Evolutionary conservation across 2,329 filamentous ascomycete genomes (phyloP).

Genomic region (Fusarium drepaniforme): DNA sequence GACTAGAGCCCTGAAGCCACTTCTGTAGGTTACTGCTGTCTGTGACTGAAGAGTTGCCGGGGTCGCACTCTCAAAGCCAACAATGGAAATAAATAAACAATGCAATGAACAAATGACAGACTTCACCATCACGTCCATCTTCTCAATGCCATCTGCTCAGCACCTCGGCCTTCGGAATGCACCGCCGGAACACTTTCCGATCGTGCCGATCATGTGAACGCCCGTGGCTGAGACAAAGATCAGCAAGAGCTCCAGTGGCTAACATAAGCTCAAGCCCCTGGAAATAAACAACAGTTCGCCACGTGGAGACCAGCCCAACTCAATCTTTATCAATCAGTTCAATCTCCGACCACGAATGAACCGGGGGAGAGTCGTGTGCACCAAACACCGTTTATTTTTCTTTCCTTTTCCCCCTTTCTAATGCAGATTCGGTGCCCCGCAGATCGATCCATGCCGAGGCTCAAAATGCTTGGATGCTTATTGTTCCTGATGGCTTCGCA

Average conservation of each 20-base stretch:
- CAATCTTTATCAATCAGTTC: conserved; percentile 1
- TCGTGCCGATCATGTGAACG: background rate
- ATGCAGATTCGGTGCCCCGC: background rate
- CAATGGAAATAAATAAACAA: background rate
- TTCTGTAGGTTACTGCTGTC: background rate
- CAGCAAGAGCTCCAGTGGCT: background rate
- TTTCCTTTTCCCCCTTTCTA: background rate
- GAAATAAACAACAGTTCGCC: background rate
- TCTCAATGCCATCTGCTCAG: background rate
- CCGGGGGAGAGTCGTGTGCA: background rate
- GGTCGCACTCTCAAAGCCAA: background rate
- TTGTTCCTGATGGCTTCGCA: background rate
- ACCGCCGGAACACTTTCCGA: background rate
- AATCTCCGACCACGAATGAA: background rate
- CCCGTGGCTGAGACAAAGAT: background rate
- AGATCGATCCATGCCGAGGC: background rate
- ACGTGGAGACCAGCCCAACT: background rate
- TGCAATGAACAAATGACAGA: background rate
- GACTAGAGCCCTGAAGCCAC: background rate
- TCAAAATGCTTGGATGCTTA: background rate
- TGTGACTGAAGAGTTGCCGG: background rate
- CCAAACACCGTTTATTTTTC: background rate
- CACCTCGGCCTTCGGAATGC: background rate
- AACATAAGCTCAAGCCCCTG: background rate
- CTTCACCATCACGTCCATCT: background rate